Evolutionary conservation across 2,329 filamentous ascomycete species (phyloP).

Genomic region (Bimuria novae-zelandiae): DNA sequence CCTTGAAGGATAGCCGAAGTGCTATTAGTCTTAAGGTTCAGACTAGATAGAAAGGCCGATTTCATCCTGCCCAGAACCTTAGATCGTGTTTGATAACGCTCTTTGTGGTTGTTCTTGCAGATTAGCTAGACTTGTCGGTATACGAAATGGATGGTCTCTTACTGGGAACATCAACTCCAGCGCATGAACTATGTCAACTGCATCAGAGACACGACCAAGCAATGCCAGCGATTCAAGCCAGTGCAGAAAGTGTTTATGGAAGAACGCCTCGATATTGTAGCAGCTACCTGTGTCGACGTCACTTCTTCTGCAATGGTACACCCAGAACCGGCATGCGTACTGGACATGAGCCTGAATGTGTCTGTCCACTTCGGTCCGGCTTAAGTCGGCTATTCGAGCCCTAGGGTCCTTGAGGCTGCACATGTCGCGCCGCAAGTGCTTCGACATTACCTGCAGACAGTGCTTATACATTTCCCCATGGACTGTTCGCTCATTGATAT

Average conservation of each 20-base stretch:
- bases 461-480: conserved; percentile 30
- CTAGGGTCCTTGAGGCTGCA: conserved; percentile 36
- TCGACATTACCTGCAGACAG: conserved; percentile 42
- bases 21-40: too few relatives aligned
- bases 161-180: not conserved
- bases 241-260: conserved; percentile 45
- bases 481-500: conserved; percentile 38
- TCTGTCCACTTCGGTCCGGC: not conserved
- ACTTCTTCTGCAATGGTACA: conserved; percentile 10
- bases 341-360: conserved; percentile 9
- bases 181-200: not conserved
- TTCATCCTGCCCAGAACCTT: too few relatives aligned
- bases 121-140: not conserved
- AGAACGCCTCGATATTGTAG: conserved; percentile 35
- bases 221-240: conserved; percentile 51
- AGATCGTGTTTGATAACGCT: too few relatives aligned
- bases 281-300: conserved; percentile 18
- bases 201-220: conserved; percentile 8
- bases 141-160: not conserved
- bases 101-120: too few relatives aligned
- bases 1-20: too few relatives aligned
- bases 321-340: conserved; percentile 46
- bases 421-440: conserved; percentile 39
- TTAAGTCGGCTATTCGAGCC: conserved; percentile 4
- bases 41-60: too few relatives aligned